Base-by-base conservation (phyloP, 495 filamentous ascomycete genomes). In the Talaromyces adpressus region DNA sequence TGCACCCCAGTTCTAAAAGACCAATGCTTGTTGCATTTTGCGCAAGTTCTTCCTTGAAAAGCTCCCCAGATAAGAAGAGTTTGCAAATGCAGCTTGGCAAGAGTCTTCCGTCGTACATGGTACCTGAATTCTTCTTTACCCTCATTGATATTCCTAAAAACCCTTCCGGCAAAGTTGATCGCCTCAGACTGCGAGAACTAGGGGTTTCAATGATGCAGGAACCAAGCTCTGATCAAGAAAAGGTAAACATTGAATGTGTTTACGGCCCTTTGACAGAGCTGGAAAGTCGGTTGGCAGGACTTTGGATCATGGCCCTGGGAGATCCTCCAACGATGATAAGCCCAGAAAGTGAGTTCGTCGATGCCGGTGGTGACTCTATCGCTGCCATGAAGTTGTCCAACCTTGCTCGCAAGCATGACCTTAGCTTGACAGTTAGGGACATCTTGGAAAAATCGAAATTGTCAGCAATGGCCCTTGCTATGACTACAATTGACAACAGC, bases 391-490 rank as follows among this genome's bases (percentile, higher is more conserved):
- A 66, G 60, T 52, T 73, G 32, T 69, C 64, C 2, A 58, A 64
- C 6, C 52, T 60, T 4, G 25, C 41, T 52, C 51, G 66, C 22
- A 45, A 65, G 0, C 64, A 73, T 23, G 65, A 65, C 7, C 65
- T 77, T 27, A 64, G 61, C 0, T 66, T 81, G 1, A 77, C 69
- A 29, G 71, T 79, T 1, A 71, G 66, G 6, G 69, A 70, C 56
- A 73, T 79, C 30, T 78, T 79, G 49, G 63, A 65, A 4, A 65
- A 76, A 22, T 71, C 74, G 5, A 73, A 66, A 57, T 66, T 80
- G 8, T 64, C 69, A 11, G 72, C 75, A 11, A 73, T 79, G 77
- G 73, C 71, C 16, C 60, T 66, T 30, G 32, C 32, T 36, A 36
- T 36, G 32, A 36, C 32, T 11, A 12, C 32, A 12, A 36, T 36